Evolutionary conservation across 441 rosid species (phyloP), one percentile per base, ranked within the genome.

Genomic region (Mallotus japonicus): DNA sequence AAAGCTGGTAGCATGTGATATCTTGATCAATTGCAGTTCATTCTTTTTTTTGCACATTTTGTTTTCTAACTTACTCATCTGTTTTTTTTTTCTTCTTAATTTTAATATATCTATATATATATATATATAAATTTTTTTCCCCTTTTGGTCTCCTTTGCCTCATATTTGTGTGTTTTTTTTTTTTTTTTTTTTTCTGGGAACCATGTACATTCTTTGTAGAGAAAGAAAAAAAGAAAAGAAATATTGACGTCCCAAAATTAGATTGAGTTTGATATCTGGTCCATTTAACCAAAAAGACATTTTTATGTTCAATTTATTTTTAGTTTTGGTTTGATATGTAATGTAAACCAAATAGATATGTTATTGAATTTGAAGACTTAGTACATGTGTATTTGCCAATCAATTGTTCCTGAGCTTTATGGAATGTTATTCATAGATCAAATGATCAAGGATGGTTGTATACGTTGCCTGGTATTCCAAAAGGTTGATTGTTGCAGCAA

Each of bases 1-100:
- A 88, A 85, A 80, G 88, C 92, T 71, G 96, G 99, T 78, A 89
- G 94, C 86, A 85, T 87, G 92, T 95, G 91, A 92, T 75, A 64
- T 54, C 50, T 56, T 11, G 51, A 34, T 44, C 77, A 67, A 69
- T 75, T 71, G 67, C 71, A 5, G 46, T 47, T 70, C 19, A 10
- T 53, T 70, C 61, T 50, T 44, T 42, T 6, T 57, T 69, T 15
- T 70, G 66, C 56, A 75, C 60, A 56, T 44, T 77, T 65, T 57
- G 58, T 58, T 76, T 68, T 57, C 57, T 64, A 70, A 60, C 49
- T 74, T 58, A 22, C 59, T 59, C 66, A 66, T 50, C n/a, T 71
- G 68, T 67, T 16, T 22, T 57, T 61, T 53, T 54, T 44, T 42
- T 66, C 61, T 34, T 14, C 14, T 56, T 44, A 40, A 60, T 70